Base-by-base conservation (phyloP, 2,329 filamentous ascomycete genomes). In the Pseudogymnoascus sp. region DNA sequence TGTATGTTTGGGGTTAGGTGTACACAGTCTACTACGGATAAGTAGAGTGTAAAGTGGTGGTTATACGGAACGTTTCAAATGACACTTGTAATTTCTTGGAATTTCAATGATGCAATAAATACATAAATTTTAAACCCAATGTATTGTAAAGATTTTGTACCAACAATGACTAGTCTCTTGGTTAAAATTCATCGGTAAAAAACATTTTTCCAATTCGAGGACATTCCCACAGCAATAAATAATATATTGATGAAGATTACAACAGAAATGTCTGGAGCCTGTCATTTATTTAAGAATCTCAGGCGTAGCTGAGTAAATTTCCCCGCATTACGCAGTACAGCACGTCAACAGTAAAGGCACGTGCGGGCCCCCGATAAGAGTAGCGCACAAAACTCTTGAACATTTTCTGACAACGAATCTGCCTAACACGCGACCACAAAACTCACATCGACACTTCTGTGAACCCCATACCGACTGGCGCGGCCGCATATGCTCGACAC, bases 391-490 rank as follows among this genome's bases (percentile, higher is more conserved):
- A 52, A 52, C 45, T 52, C 45, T 30, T 19, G 45, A 52, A 52
- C 45, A 19, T 52, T 52, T 52, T 52, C 45, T 33, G 26, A 52
- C 45, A 26, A 52, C 45, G 45, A 52, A 19, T 52, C 45, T 52
- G 45, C 45, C 45, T 52, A 52, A 52, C 45, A 52, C 45, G 45
- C 45, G 45, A 52, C 45, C 45, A 52, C 45, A 18, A 52, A 52
- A 52, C 45, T 30, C 45, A 30, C 26, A 7, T 52, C 45, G 15
- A 52, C 45, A 26, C 26, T 15, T 13, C 26, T 10, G 26, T 52
- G 26, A 19, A 52, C 45, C 45, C 26, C 26, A 52, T 52, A 33
- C 10, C 13, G 45, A 52, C 45, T 3, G 26, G 26, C 23, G 26
- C 45, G 45, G 26, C 45, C 26, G 30, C 45, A 52, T 33, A 52